Base-by-base conservation (phyloP, 2,329 filamentous ascomycete genomes). In the Cladophialophora chaetospira region DNA sequence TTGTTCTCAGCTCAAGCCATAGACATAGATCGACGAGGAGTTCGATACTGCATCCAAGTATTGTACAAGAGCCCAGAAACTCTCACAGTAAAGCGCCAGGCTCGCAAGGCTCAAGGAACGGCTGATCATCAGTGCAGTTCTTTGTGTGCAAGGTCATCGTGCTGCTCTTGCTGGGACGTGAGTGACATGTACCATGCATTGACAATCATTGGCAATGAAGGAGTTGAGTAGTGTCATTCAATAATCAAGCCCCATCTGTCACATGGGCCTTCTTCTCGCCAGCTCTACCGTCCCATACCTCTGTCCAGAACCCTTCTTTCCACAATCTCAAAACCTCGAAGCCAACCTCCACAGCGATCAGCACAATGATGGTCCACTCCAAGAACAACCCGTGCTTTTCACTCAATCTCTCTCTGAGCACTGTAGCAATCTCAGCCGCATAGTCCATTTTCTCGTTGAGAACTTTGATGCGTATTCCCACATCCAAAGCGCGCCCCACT, bases 381-480 rank as follows among this genome's bases (percentile, higher is more conserved):
- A 99, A 79, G 53, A 90, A 81, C 26, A 92, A 84, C 13, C 90
- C 88, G 69, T 97, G 91, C 71, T 90, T 91, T 77, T 97, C 92
- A 69, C 89, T 95, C 53, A 95, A 80, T 70, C 92, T 86, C 72
- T 97, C 91, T 56, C 94, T 81, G 60, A 97, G 75, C 13, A 97
- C 92, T 50, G 81, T 89, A 5, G 94, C 91, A 71, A 97, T 97
- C 72, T 97, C 93, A 68, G 94, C 89, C 1, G 93, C 94, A 71
- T 99, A 97, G 69, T 96, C 93, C 84, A 99, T 95, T 77, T 96
- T 96, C 75, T 96, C 90, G 71, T 99, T 99, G 65, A 97, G 75
- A 15, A 90, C 86, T 67, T 89, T 89, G 75, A 97, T 97, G 48
- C 94, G 83, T 23, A 94, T 89, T 29, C 89, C 89, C 21, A 97